Evolutionary conservation across 331 rosid species (phyloP).

Genomic region (Telfairia occidentalis): DNA sequence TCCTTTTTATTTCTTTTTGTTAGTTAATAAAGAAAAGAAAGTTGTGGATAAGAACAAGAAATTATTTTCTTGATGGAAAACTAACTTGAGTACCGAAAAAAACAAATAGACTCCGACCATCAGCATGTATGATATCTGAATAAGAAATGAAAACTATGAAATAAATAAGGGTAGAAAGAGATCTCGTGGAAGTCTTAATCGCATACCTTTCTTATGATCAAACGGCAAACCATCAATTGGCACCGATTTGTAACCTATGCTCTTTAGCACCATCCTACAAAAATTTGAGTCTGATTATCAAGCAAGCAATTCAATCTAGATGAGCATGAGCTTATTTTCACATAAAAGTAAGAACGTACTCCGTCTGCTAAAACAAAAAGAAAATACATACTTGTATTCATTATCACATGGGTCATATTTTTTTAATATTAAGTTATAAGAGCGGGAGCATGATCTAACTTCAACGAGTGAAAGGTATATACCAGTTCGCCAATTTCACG

Average conservation of each 20-base stretch:
- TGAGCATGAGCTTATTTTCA: background rate
- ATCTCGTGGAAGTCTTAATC: background rate
- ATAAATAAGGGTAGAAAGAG: background rate
- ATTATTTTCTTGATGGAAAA: too few species aligned
- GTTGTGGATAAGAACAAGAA: too few species aligned
- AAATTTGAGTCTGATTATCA: slow-evolving; percentile 15
- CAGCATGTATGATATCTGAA: background rate
- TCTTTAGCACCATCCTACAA: slow-evolving; percentile 70
- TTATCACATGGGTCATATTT: background rate
- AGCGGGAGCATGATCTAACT: background rate
- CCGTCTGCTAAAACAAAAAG: background rate
- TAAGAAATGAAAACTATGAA: background rate
- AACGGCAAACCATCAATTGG: slow-evolving; percentile 79
- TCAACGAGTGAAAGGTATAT: background rate
- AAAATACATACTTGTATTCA: background rate
- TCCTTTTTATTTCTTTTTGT: background rate
- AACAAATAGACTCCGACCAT: background rate
- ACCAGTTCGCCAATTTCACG: background rate
- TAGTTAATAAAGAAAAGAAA: background rate
- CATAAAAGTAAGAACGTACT: background rate
- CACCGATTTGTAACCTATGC: slow-evolving; percentile 87
- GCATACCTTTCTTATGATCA: slow-evolving; percentile 60
- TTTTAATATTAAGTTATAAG: background rate
- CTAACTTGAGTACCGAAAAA: background rate
- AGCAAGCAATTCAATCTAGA: background rate